Base-by-base conservation (phyloP, 148 eudicot genomes). In the Amaranthus cruentus region DNA sequence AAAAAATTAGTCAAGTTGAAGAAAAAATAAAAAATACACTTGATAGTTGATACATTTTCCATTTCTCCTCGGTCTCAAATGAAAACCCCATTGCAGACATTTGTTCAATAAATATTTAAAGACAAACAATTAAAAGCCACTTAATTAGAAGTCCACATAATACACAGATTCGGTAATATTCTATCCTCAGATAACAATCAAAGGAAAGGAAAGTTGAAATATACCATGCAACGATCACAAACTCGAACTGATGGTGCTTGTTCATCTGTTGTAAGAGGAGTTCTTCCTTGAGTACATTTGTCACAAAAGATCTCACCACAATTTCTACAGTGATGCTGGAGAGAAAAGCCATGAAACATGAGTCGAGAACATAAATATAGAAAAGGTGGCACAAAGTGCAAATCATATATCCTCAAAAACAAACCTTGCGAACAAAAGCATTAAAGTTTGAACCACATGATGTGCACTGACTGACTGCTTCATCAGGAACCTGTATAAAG, bases 281-380 rank as follows among this genome's bases (percentile, higher is more conserved):
- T 91, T 83, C 98, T 87, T 18, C 98, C 98, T 83, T 95, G 97
- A 59, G 98, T 95, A 65, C 98, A 95, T 78, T 90, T 91, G 81
- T 91, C 97, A 68, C 99, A 91, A 76, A 88, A 95, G 44, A 95
- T 88, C 68, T 91, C 99, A 75, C 97, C 99, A 78, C 97, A 95
- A 71, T 90, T 95, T 77, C 97, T 86, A 81, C 99, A 95, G 82
- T 95, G 99, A 83, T 95, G 99, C 99, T 95, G 54, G 52, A 70
- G 70, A 10, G 61, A 55, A 55, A 56, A 46, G 10, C 55, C 49
- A 78, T 11, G 18, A 46, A 54, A 68, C 18, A 62, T 13, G 28
- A 69, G 71, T 70, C 54, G 61, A 11, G 6, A 54, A 4, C 73
- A 78, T 47, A 15, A 52, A 15, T 47, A 69, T 9, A 28, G 7